Base-by-base conservation (phyloP, 805 yeast genomes). In the Ogataea angusta region DNA sequence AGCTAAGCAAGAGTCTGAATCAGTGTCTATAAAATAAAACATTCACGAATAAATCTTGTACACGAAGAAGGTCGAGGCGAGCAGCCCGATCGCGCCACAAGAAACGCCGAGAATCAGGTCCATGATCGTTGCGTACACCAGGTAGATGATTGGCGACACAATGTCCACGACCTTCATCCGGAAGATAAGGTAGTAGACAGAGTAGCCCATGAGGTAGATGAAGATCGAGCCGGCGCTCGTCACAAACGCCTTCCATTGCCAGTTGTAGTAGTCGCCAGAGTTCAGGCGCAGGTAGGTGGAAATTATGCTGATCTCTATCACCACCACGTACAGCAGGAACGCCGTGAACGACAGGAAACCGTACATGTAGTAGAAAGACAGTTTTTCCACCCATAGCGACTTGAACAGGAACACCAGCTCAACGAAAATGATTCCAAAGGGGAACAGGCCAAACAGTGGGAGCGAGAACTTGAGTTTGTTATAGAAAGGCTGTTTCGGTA, bases 181-280 rank as follows among this genome's bases (percentile, higher is more conserved):
- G 37, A 68, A 66, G 37, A 75, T 53, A 53, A 78, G 75, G 59
- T 88, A 86, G 56, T 82, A 84, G 15, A 82, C 53, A 5, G 91
- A 75, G 58, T 85, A 87, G 7, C 69, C 60, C 48, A 77, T 77
- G 43, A 88, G 70, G 63, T 83, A 86, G 70, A 82, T 69, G 22
- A 88, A 87, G 34, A 85, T 74, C 42, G 90, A 78, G 4, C 78
- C 67, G 1, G 78, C 68, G 4, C 95, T 86, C 21, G 80, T 76
- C 39, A 77, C 60, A 60, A 86, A 87, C 10, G 88, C 69, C 49
- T 81, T 71, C 95, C 95, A 87, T 57, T 85, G 86, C 96, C 96
- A 89, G 49, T 72, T 66, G 36, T 76, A 75, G 37, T 77, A 78
- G 54, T 76, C 62, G n/a, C 62, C 60, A 15, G 54, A 44, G 37